Base-by-base conservation (phyloP, 2,329 filamentous ascomycete genomes). In the Neospermospora avenae region DNA sequence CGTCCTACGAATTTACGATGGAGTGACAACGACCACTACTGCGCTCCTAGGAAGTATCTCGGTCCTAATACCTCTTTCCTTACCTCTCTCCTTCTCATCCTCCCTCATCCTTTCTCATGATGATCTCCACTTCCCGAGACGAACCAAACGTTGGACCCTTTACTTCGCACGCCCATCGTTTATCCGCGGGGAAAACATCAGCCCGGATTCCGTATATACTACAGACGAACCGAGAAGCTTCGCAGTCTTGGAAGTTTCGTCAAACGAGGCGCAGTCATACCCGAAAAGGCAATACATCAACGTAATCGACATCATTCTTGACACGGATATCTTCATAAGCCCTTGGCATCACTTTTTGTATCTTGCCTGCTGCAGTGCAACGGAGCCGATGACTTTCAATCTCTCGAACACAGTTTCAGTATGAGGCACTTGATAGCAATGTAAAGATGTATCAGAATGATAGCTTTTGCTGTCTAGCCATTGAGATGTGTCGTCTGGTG, bases 301-400 rank as follows among this genome's bases (percentile, higher is more conserved):
- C 45, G 25, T 22, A 28, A 56, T 56, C 42, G 45, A 57, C 31
- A 20, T 57, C 41, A 31, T 24, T 13, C 22, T 35, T 54, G 51
- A 54, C 51, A 25, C 35, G 37, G 39, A 54, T 41, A 54, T 54
- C 35, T 54, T 42, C 51, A 25, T 22, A 54, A 34, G 39, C 51
- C 39, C 51, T 54, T 44, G 51, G 51, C 51, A 54, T 42, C 51
- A 42, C 35, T 16, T 42, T 44, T 18, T 5, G 22, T 16, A 39
- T 54, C 51, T 54, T 42, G 51, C 51, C 41, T 41, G 35, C 51
- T 54, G 51, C 51, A 14, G 51, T 54, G 39, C 51, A 44, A 54
- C 51, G 22, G 25, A 35, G 25, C 18, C 18, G 25, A 13, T 54
- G 51, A 51, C 46, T 20, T 35, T 51, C 46, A 34, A 22, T 37